Evolutionary conservation across 2,329 filamentous ascomycete species (phyloP).

Genomic region (Xylariaceae sp.): DNA sequence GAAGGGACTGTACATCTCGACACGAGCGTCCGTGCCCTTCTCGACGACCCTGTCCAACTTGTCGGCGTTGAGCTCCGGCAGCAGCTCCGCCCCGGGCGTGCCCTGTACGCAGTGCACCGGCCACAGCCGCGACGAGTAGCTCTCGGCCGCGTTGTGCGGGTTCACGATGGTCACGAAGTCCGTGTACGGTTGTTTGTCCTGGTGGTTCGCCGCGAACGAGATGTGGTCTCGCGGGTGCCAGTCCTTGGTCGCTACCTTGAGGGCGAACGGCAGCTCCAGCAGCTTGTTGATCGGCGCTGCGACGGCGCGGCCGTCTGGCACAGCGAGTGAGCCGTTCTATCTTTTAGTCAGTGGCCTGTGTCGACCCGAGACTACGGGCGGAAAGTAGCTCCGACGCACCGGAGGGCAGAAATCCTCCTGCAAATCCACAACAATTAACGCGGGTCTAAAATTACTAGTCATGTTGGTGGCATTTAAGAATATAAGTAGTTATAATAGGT

Average conservation of each 20-base stretch:
- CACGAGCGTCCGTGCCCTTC: slow-evolving; percentile 75
- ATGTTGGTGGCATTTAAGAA: slow-evolving; percentile 24
- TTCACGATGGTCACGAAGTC: slow-evolving; percentile 70
- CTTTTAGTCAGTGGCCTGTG: slow-evolving; percentile 25
- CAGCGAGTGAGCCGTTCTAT: slow-evolving; percentile 83
- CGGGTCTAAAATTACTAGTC: slow-evolving; percentile 50
- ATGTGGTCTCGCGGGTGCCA: slow-evolving; percentile 84
- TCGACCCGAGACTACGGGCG: background rate
- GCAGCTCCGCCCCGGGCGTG: slow-evolving; percentile 73
- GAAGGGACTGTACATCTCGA: slow-evolving; percentile 97
- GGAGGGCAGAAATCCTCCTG: slow-evolving; percentile 96
- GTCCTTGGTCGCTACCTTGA: slow-evolving; percentile 89
- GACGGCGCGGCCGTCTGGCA: slow-evolving; percentile 74
- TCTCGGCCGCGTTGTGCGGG: slow-evolving; percentile 66
- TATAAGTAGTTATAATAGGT: background rate
- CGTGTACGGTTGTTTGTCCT: slow-evolving; percentile 68
- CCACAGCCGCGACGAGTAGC: slow-evolving; percentile 77
- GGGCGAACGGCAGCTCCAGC: slow-evolving; percentile 70
- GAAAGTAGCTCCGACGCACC: slow-evolving; percentile 55
- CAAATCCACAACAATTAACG: slow-evolving; percentile 78
- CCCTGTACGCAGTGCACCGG: slow-evolving; percentile 85
- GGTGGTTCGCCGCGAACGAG: slow-evolving; percentile 86
- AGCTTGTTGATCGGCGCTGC: slow-evolving; percentile 75
- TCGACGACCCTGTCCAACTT: slow-evolving; percentile 71
- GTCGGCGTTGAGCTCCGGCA: slow-evolving; percentile 69